Evolutionary conservation across 441 rosid genomes (phyloP), one percentile per base, ranked within the genome.

Genomic region (Capsella rubella): DNA sequence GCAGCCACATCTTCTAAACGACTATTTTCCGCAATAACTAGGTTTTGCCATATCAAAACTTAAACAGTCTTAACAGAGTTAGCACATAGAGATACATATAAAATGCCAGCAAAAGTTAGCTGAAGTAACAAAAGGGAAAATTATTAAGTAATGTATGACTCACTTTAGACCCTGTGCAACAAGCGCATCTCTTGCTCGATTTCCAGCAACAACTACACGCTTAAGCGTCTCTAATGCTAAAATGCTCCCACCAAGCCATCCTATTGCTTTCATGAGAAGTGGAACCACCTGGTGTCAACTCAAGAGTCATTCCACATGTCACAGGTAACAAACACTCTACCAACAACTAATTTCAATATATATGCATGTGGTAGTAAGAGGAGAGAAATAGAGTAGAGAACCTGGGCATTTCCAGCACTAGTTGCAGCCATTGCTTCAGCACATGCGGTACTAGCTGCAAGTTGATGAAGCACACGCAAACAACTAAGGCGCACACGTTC

Each of bases 391-490:
- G 25, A 55, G 62, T 60, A 32, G 29, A n/a, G 60, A 61, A 91
- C 99, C 98, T 96, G 98, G 31, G 98, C 95, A 29, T 94, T 80
- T 70, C 99, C 99, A 11, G 79, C 93, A 81, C 98, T 93, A 67
- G 99, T 96, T 59, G 99, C 97, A 65, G 99, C 99, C 99, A 96
- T 93, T 71, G 99, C 99, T 86, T 96, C 99, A 6, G 97, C 98
- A 84, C 98, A 96, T 64, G 84, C 85, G 6, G 96, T 91, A 82
- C 99, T 96, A 45, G 99, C 92, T 35, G 98, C 99, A 76, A 96
- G 99, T 82, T 96, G 99, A 85, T 96, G 99, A 35, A 96, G 82
- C 65, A 93, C 98, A 63, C 99, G 96, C 83, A 96, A 86, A 78
- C 99, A 96, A 82, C 99, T 96, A 62, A 93, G 97, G 64, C 98